Percentiles rank a stretch among this genome's conserved stretches.
Evolutionary conservation across 129 eudicot genomes (phyloP).

Genomic region (Flaveria trinervia): DNA sequence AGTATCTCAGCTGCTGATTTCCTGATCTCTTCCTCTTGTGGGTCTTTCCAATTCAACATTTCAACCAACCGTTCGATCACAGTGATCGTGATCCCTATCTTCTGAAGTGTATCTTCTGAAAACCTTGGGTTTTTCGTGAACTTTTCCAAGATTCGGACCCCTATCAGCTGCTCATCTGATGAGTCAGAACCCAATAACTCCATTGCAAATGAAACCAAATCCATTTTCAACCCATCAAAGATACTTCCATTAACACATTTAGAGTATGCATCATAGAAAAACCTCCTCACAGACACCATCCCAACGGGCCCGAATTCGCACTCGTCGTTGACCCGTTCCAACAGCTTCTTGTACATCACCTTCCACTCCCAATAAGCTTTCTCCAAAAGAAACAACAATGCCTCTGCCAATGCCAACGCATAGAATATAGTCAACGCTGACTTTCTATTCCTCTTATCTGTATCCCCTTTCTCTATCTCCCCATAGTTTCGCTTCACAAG

Average conservation of each 20-base stretch:
- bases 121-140: slow-evolving; percentile 53
- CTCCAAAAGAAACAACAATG: slow-evolving; percentile 81
- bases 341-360: slow-evolving; percentile 45
- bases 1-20: slow-evolving; percentile 73
- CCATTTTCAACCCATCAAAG: slow-evolving; percentile 94
- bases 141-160: slow-evolving; percentile 52
- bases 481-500: slow-evolving; percentile 65
- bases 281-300: slow-evolving; percentile 60
- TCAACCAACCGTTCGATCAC: slow-evolving; percentile 80
- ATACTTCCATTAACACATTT: slow-evolving; percentile 76
- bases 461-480: slow-evolving; percentile 56
- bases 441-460: slow-evolving; percentile 73
- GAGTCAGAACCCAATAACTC: slow-evolving; percentile 78
- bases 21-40: slow-evolving; percentile 81
- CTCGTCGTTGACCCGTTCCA: slow-evolving; percentile 70
- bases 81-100: slow-evolving; percentile 63
- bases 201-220: slow-evolving; percentile 84
- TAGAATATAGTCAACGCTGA: slow-evolving; percentile 73
- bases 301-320: slow-evolving; percentile 71
- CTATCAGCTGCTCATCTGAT: slow-evolving; percentile 86
- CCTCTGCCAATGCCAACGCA: slow-evolving; percentile 83
- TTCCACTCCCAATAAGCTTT: slow-evolving; percentile 97
- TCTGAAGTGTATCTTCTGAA: slow-evolving; percentile 77
- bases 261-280: slow-evolving; percentile 88
- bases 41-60: slow-evolving; percentile 93